Evolutionary conservation across 2,329 filamentous ascomycete genomes (phyloP), one percentile per base, ranked within the genome.

Genomic region (Claviceps sp.): DNA sequence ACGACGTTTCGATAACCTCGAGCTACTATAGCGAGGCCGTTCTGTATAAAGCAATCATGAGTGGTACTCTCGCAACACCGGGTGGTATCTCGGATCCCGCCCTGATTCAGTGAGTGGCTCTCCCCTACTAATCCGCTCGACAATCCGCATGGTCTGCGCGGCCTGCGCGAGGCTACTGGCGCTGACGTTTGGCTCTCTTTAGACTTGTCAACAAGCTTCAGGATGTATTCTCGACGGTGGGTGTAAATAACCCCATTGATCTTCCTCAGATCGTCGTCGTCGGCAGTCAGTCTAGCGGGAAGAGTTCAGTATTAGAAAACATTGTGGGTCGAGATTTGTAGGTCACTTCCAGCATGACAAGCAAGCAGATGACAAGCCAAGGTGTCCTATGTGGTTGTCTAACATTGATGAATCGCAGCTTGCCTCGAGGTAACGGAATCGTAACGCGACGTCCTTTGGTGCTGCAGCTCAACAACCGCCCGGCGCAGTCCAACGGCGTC

Each of bases 251-350:
- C 72, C 93, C 93, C 56, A 98, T 98, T 77, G 93, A 98, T 75
- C 74, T 98, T 57, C 93, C 93, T 51, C 93, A 98, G 75, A 98
- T 98, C 68, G 91, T 86, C 60, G 93, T 98, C 60, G 93, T 98
- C 53, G 93, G 93, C 65, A 96, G 90, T 70, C 93, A 98, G 75
- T 98, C 93, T 20, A 96, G 91, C 70, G 93, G 93, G 73, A 98
- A 98, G 83, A 96, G 89, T 78, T 98, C 93, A 17, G 93, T 98
- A 61, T 73, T 98, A 64, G 93, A 98, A 72, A 98, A 98, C 66
- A 98, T 98, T 64, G 93, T 98, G 53, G 93, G 93, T 54, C 82
- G 93, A 76, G 93, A 98, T 73, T 98, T 98, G 91, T 97, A 78
- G 74, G 88, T 77, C 16, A 23, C 47, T 22, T 29, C 29, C 55